Base-by-base conservation (phyloP, 331 rosid species). In the Phaseolus coccineus region DNA sequence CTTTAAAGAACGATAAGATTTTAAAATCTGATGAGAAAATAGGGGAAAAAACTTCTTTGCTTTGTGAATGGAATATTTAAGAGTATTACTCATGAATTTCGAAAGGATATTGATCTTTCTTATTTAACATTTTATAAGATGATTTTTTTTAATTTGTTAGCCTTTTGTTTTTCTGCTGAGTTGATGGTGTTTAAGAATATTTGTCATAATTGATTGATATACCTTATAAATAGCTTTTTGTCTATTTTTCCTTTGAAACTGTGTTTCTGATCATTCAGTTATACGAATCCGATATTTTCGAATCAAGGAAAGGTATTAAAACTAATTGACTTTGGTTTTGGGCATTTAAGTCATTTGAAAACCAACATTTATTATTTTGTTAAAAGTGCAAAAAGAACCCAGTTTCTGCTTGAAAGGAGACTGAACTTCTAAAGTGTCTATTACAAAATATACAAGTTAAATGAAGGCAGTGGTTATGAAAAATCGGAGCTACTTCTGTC, bases 191-290 rank as follows among this genome's bases (percentile, higher is more conserved):
- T 48, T 39, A 68, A 28, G 50, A 58, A 56, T 42, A 55, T 64
- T 42, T 11, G 25, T 27, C 61, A 39, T 42, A 44, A 30, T 61
- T 61, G 71, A 30, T 61, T 61, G 71, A 61, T 46, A 19, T 42
- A 16, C 37, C 11, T 6, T n/a, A 39, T n/a, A 67, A 27, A 4
- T 8, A 35, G 55, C 14, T 24, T 58, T 58, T 57, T 53, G 61
- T 33, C 37, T 70, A 22, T 71, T 71, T 78, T 61, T 48, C 28
- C 40, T 33, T 61, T 16, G 25, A 62, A 71, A 61, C 44, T 57
- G 48, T 51, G 37, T 50, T 67, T 57, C 8, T 57, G 51, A 28
- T 16, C 6, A 25, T 50, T 24, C 53, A 37, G 19, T 28, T 77
- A 33, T 37, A 1, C 8, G 8, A 39, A 4, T 15, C 24, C 27